Evolutionary conservation across 352 stramenopile genomes (phyloP).

Genomic region (Pythium folliculosum): DNA sequence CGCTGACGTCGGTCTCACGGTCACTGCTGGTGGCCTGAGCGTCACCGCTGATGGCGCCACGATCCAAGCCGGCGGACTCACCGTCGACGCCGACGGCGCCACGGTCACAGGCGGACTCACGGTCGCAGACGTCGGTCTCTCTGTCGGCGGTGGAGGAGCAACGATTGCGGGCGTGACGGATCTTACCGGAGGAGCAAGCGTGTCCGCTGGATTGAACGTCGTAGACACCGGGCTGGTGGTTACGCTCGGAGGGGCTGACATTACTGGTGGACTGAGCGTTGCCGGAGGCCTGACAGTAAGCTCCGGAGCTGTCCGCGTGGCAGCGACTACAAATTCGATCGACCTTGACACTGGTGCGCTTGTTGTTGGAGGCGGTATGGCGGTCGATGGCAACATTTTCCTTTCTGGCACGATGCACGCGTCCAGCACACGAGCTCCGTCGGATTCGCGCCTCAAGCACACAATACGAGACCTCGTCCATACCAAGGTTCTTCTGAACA

Average conservation of each 20-base stretch:
- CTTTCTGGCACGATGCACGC: conserved; percentile 32
- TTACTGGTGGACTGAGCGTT: conserved; percentile 15
- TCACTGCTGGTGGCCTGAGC: too few species aligned
- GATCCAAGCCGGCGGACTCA: conserved; percentile 36
- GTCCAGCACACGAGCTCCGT: conserved; percentile 12
- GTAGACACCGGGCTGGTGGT: background rate
- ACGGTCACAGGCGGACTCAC: conserved; percentile 31
- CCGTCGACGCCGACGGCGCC: conserved; percentile 34
- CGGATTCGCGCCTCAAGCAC: conserved; percentile 48
- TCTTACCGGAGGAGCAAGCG: background rate
- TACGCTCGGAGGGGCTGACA: background rate
- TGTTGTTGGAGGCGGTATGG: conserved; percentile 42
- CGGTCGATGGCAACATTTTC: conserved; percentile 30
- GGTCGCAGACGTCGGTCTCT: background rate
- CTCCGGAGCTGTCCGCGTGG: conserved; percentile 25
- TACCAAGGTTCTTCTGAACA: conserved; percentile 29
- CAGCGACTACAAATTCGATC: conserved; percentile 26
- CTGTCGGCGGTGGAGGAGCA: background rate
- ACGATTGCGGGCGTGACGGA: background rate
- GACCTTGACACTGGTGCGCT: conserved; percentile 33
- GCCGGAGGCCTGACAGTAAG: conserved; percentile 33
- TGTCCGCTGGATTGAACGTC: conserved; percentile 3
- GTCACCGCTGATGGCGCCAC: conserved; percentile 11
- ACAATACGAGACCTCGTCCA: conserved; percentile 29
- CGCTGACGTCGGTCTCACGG: too few species aligned